Evolutionary conservation across 768 basidiomycete species (phyloP), one percentile per base, ranked within the genome.

Genomic region (Sarcodon aspratus): DNA sequence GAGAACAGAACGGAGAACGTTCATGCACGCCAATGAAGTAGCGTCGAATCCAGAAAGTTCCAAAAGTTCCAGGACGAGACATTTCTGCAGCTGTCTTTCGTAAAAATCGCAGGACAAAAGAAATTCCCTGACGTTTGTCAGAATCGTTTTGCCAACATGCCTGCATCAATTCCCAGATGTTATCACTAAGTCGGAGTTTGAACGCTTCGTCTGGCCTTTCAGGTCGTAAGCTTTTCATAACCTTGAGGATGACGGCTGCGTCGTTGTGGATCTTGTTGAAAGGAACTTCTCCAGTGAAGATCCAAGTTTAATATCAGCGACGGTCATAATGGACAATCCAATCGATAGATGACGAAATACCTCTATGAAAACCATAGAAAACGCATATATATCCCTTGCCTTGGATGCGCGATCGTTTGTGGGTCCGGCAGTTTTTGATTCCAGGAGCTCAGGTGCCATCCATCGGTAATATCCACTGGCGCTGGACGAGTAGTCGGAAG

Each of bases 391-490:
- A 43, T 55, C 54, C 1, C 49, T 48, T 6, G 47, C 33, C 48
- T 46, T 50, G n/a, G n/a, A n/a, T n/a, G n/a, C n/a, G n/a, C n/a
- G n/a, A n/a, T n/a, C n/a, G n/a, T n/a, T n/a, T 44, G 33, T 55
- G 13, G 38, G 38, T 40, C 6, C n/a, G 21, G 6, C 10, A 6
- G 5, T n/a, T 40, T 40, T 5, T 6, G 7, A 44, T 8, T 38
- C 42, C 45, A 53, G 36, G 13, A 49, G 48, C 45, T 56, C 55
- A 2, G 55, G 55, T 2, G 53, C 36, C 50, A 52, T 56, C 53
- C 53, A 56, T 12, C 50, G 48, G 3, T 42, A 36, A 1, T 52
- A 51, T 1, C 55, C 55, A 6, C 46, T 18, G n/a, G 8, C n/a
- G 3, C 13, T 11, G 7, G 36, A 13, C 7, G 21, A 27, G 6